These are phyloP conservation scores for Astrothelium macrocarpum DNA, from an alignment of 495 filamentous ascomycete genomes.

Conservation along the genomic window DNA sequence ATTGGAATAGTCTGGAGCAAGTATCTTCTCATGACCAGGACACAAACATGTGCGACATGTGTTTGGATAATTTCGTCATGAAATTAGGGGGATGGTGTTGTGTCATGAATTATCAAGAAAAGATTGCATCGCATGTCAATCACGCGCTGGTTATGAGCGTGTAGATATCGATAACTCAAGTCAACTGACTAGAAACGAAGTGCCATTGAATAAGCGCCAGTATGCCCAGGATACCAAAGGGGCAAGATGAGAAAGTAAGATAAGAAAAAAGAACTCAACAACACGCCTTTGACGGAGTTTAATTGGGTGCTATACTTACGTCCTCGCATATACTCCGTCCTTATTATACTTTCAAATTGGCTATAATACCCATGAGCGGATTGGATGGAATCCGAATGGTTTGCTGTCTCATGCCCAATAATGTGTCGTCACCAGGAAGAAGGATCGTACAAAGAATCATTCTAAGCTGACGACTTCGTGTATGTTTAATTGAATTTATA, in stretches of 20 bases:
- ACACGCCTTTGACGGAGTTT: neutral
- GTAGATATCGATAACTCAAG: neutral
- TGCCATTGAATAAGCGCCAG: neutral
- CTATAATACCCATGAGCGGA: neutral
- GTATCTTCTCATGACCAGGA: neutral
- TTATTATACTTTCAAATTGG: neutral
- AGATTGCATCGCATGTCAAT: neutral
- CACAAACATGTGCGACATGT: neutral
- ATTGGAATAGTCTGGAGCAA: neutral
- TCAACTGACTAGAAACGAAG: neutral
- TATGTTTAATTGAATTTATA: neutral
- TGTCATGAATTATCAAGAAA: neutral
- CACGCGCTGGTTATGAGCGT: neutral
- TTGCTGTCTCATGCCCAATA: neutral
- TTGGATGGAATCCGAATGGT: neutral
- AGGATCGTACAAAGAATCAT: neutral
- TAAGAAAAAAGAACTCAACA: neutral
- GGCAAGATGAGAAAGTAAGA: constrained; percentile 1
- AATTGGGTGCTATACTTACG: neutral
- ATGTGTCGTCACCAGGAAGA: neutral
- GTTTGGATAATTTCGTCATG: neutral
- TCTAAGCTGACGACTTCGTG: neutral
- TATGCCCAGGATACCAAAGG: neutral
- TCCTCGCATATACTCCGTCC: neutral
- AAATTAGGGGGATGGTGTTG: neutral